Base-by-base conservation (phyloP, 106 monocot species). In the Dactylorhiza incarnata region DNA sequence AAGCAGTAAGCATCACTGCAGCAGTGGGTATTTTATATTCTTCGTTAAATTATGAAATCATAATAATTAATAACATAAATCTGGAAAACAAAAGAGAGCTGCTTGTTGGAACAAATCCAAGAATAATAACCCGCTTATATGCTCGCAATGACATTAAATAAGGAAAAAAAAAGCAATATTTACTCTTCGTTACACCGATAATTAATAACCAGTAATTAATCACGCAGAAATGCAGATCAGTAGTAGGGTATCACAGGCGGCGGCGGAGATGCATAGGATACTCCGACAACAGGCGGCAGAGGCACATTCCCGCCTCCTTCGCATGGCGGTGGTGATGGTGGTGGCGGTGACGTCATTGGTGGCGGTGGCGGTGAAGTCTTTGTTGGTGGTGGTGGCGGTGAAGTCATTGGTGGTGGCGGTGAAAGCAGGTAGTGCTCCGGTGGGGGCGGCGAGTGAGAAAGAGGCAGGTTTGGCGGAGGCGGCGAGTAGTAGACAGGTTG, bases 181-280 rank as follows among this genome's bases (percentile, higher is more conserved):
- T 58, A 58, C 58, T 58, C 58, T 58, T 58, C 58, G 58, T 20
- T 7, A 20, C 9, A 20, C 20, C n/a, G 22, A 22, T 5, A 58
- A 58, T 56, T n/a, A 19, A n/a, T 22, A 66, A 11, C 19, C 8
- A 29, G 13, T 24, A 66, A 24, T 66, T 66, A 14, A 66, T 66
- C 29, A 66, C 24, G 66, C 66, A 13, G 66, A n/a, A 8, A 66
- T 55, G 58, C 11, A 66, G 66, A 22, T 66, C 13, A 66, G 66
- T 66, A 14, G 29, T 76, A 76, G 5, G 75, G 75, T 63, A 61
- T 76, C 46, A 61, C 47, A 0, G 75, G 75, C 46, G 75, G 75
- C 15, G 75, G 75, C 43, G 75, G 75, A 59, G 75, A 76, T 19
- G 75, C 75, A 14, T 61, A 76, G 45, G 75, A 76, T 22, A 76